phyloP scores from a whole-genome alignment of 352 stramenopile genomes.

The Phytophthora sp. region DNA sequence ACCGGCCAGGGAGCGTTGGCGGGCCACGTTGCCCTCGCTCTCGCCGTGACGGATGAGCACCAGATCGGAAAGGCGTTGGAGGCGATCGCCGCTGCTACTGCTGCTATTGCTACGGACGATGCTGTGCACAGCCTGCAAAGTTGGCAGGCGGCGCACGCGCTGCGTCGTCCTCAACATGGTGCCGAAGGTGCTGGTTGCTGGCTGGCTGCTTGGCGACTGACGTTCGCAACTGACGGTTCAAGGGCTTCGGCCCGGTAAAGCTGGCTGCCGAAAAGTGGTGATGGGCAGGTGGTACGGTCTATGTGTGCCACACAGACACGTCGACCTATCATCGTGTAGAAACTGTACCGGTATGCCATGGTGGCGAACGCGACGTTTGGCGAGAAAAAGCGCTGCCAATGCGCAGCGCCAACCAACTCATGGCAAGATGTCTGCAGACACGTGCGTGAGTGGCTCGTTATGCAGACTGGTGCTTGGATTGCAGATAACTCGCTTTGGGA shows the following conservation, averaged over 20 bases:
- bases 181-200: slow-evolving; percentile 9
- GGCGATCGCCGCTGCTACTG: slow-evolving; percentile 31
- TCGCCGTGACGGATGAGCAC: slow-evolving; percentile 91
- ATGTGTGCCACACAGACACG: slow-evolving; percentile 28
- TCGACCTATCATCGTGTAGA: slow-evolving; percentile 23
- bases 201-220: slow-evolving; percentile 21
- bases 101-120: slow-evolving; percentile 6
- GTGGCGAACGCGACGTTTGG: slow-evolving; percentile 1
- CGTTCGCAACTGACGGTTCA: slow-evolving; percentile 36
- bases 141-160: slow-evolving; percentile 12
- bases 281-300: slow-evolving; percentile 14
- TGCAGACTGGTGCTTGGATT: not conserved
- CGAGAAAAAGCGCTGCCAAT: not conserved
- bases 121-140: not conserved
- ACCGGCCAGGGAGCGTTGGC: slow-evolving; percentile 79
- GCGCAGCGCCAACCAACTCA: not conserved
- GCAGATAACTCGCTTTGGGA: slow-evolving; percentile 10
- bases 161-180: slow-evolving; percentile 32
- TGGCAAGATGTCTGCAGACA: slow-evolving; percentile 3
- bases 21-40: slow-evolving; percentile 89
- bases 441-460: too few relatives aligned
- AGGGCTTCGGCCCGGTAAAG: not conserved
- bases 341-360: slow-evolving; percentile 6
- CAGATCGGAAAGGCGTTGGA: slow-evolving; percentile 75
- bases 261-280: slow-evolving; percentile 25